These are phyloP conservation scores for Arthrobotrys sinensis DNA, from an alignment of 2,329 filamentous ascomycete species.

Conservation along the genomic window DNA sequence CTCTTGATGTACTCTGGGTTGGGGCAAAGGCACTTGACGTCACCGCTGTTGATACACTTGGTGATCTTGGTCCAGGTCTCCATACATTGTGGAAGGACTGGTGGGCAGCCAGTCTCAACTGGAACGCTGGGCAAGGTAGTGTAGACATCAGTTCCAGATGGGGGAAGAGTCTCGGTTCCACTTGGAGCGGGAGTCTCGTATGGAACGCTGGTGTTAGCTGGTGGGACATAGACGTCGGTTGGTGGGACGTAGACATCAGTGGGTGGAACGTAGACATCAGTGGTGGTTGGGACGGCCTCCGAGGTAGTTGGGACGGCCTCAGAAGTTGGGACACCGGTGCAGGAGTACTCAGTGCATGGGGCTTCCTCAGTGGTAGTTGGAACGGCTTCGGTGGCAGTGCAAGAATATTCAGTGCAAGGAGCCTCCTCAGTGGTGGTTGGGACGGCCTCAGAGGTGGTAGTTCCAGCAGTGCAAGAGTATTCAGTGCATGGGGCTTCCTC, in stretches of 20 bases:
- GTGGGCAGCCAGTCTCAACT: constrained; percentile 71
- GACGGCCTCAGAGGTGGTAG: constrained; percentile 1
- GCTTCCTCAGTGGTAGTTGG: not conserved
- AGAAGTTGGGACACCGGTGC: constrained; percentile 3
- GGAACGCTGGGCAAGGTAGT: constrained; percentile 63
- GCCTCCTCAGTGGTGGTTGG: constrained; percentile 4
- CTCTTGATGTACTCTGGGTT: constrained; percentile 81
- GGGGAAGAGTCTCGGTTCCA: constrained; percentile 66
- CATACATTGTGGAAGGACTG: constrained; percentile 86
- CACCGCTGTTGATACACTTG: constrained; percentile 86
- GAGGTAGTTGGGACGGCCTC: constrained; percentile 19
- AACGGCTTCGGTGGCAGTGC: constrained; percentile 8
- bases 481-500: constrained; percentile 13
- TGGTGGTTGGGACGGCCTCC: constrained; percentile 24
- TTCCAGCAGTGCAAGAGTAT: not conserved
- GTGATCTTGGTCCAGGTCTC: constrained; percentile 87
- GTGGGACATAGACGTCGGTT: constrained; percentile 43
- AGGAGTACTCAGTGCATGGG: constrained; percentile 6
- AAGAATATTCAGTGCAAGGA: constrained; percentile 7
- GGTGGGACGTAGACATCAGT: constrained; percentile 40
- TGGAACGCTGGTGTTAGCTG: constrained; percentile 45
- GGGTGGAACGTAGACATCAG: constrained; percentile 7
- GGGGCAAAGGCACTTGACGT: constrained; percentile 89
- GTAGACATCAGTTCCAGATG: constrained; percentile 70
- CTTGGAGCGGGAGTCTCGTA: constrained; percentile 42